Conservation (phyloP, 1,139 yeast genomes). For the Diutina neorugosa region DNA sequence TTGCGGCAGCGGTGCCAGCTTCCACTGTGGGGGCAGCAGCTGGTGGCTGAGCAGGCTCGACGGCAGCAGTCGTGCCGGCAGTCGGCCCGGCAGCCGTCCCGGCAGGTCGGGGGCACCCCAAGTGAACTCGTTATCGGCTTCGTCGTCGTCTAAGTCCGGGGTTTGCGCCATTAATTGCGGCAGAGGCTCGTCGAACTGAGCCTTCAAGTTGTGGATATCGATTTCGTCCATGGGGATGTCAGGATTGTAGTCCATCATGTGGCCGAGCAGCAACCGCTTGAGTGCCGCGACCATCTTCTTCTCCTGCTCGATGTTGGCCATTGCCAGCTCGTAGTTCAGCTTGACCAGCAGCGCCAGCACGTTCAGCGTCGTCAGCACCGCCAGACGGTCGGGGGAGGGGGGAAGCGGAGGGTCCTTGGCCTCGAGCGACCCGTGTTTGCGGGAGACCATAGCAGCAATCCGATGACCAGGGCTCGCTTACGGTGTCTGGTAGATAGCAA, state of each 20-base stretch:
- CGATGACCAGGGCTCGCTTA: too few relatives aligned
- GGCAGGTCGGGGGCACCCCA: not conserved
- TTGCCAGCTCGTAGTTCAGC: slow-evolving; percentile 26
- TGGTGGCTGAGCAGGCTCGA: not conserved
- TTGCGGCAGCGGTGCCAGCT: not conserved
- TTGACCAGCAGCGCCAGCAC: slow-evolving; percentile 1
- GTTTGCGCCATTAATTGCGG: not conserved
- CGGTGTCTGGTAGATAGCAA: too few relatives aligned
- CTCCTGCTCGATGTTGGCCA: slow-evolving; percentile 41
- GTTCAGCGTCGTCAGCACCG: not conserved
- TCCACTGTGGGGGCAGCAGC: not conserved
- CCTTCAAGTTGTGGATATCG: slow-evolving; percentile 10
- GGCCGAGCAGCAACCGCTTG: slow-evolving; percentile 43
- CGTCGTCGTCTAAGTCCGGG: not conserved
- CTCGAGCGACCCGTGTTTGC: not conserved
- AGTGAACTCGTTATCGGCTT: slow-evolving; percentile 3
- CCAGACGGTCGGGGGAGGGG: slow-evolving; percentile 1
- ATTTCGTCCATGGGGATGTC: slow-evolving; percentile 38
- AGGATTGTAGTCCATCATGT: slow-evolving; percentile 42
- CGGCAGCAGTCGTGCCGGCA: not conserved
- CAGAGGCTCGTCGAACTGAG: slow-evolving; percentile 3
- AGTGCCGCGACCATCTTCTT: slow-evolving; percentile 48
- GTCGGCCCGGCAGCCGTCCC: not conserved
- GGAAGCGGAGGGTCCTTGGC: not conserved
- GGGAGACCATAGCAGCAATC: not conserved